phyloP scores from a whole-genome alignment of 2,329 filamentous ascomycete genomes.

The Mycocentrospora acerina region DNA sequence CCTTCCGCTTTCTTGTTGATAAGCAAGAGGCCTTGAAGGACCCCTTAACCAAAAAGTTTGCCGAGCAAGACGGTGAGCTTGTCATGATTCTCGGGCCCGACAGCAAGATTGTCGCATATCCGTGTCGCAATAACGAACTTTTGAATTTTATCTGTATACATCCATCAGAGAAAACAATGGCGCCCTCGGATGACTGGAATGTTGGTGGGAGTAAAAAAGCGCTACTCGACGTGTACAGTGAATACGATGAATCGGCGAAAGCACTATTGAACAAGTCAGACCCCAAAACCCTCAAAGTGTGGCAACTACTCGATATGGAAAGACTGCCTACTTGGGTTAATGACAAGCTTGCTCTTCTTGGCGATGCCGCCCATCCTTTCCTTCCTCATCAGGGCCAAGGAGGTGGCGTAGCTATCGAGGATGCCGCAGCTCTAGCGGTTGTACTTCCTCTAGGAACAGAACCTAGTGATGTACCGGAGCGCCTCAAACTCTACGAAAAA shows the following conservation, averaged over 20 bases:
- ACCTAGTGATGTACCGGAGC: conserved; percentile 52
- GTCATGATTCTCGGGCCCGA: conserved; percentile 49
- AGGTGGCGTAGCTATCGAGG: conserved; percentile 66
- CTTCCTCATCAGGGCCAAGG: conserved; percentile 63
- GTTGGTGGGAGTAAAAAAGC: conserved; percentile 39
- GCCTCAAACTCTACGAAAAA: conserved; percentile 61
- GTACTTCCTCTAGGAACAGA: conserved; percentile 54
- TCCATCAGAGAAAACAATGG: conserved; percentile 35
- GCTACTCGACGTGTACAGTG: conserved; percentile 44
- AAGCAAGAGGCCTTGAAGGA: conserved; percentile 46
- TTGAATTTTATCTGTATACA: conserved; percentile 52
- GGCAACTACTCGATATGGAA: conserved; percentile 58
- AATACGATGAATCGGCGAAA: conserved; percentile 39
- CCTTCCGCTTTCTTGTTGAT: conserved; percentile 59
- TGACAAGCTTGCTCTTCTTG: conserved; percentile 59
- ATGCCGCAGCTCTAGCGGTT: conserved; percentile 60
- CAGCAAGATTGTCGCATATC: conserved; percentile 51
- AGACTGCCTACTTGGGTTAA: conserved; percentile 58
- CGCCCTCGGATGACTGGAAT: conserved; percentile 36
- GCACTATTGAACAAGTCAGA: conserved; percentile 44
- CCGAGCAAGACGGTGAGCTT: conserved; percentile 42
- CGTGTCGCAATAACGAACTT: conserved; percentile 48
- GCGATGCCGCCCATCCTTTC: conserved; percentile 70
- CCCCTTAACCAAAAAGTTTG: conserved; percentile 44
- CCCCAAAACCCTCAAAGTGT: conserved; percentile 39